A percentile compares a stretch with the other conserved stretches of the same genome.
Conservation (phyloP, 345 rosid genomes). For the Syzygium aqueum region DNA sequence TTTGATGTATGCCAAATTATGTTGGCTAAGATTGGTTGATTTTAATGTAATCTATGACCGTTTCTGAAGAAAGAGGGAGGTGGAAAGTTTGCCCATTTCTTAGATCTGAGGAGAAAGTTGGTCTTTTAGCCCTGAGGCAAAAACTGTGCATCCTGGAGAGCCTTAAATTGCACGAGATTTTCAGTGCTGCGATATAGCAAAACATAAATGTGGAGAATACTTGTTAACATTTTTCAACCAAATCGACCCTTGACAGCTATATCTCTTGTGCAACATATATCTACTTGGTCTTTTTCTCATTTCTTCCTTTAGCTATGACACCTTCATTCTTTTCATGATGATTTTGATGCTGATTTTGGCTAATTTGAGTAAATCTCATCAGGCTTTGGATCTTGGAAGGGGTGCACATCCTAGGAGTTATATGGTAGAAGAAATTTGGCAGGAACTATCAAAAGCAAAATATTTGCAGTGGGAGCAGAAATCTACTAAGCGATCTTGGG, state of each 20-base stretch:
- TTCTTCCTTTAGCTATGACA: neutral
- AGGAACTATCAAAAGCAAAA: conserved; percentile 80
- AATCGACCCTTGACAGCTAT: neutral
- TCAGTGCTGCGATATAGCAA: neutral
- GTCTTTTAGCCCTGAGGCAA: neutral
- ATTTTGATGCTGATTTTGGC: neutral
- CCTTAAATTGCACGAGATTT: neutral
- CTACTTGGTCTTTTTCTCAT: neutral
- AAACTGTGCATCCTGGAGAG: neutral
- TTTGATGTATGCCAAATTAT: neutral
- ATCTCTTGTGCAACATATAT: neutral
- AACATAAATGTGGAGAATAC: neutral
- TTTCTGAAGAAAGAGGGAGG: neutral
- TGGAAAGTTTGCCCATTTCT: neutral
- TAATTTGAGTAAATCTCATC: neutral
- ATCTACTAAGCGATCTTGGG: conserved; percentile 64
- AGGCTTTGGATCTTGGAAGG: conserved; percentile 90
- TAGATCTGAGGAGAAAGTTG: neutral
- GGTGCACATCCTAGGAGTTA: conserved; percentile 52
- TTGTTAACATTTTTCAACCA: neutral
- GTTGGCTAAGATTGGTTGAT: neutral
- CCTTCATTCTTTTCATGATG: neutral
- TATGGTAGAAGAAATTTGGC: conserved; percentile 87
- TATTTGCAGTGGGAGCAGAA: conserved; percentile 68
- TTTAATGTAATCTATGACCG: neutral